phyloP scores from a whole-genome alignment of 2,329 filamentous ascomycete genomes.

The Coleophoma eucalyptorum region DNA sequence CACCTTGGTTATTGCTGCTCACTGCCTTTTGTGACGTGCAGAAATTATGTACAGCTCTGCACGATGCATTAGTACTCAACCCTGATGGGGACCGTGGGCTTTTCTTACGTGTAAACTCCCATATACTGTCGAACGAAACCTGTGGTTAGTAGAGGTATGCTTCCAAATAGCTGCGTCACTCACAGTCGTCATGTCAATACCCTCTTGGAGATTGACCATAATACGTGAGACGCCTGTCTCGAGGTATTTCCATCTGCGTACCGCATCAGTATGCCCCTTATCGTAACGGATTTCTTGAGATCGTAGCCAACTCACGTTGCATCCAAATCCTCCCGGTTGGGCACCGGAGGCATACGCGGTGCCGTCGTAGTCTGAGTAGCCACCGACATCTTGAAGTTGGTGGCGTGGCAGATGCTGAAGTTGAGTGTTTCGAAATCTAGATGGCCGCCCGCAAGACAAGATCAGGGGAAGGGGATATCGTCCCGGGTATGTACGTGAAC shows the following conservation, averaged over 20 bases:
- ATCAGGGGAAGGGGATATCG: not conserved
- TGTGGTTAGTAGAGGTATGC: constrained; percentile 3
- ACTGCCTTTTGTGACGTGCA: constrained; percentile 96
- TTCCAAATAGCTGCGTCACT: constrained; percentile 23
- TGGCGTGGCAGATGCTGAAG: not conserved
- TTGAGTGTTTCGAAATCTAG: not conserved
- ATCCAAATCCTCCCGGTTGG: constrained; percentile 58
- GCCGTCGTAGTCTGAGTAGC: constrained; percentile 3
- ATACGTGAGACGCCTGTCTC: constrained; percentile 86
- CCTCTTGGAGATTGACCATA: constrained; percentile 87
- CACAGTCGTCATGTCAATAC: constrained; percentile 88
- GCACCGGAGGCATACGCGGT: constrained; percentile 48
- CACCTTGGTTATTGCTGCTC: constrained; percentile 42
- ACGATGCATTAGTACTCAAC: constrained; percentile 10
- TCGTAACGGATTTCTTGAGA: not conserved
- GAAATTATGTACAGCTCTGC: constrained; percentile 92
- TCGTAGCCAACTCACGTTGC: constrained; percentile 49
- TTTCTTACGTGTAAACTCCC: constrained; percentile 82
- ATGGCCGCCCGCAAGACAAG: not conserved
- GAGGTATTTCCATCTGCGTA: constrained; percentile 80
- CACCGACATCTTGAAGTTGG: constrained; percentile 5
- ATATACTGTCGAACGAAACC: constrained; percentile 63
- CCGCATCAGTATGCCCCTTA: constrained; percentile 1
- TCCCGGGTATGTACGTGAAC: not conserved
- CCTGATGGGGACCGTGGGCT: constrained; percentile 4